Percentiles rank a stretch among this genome's conserved stretches.
Conservation (phyloP, 2,329 filamentous ascomycete species). For the Ophiocordyceps polyrhachis-furcata region DNA sequence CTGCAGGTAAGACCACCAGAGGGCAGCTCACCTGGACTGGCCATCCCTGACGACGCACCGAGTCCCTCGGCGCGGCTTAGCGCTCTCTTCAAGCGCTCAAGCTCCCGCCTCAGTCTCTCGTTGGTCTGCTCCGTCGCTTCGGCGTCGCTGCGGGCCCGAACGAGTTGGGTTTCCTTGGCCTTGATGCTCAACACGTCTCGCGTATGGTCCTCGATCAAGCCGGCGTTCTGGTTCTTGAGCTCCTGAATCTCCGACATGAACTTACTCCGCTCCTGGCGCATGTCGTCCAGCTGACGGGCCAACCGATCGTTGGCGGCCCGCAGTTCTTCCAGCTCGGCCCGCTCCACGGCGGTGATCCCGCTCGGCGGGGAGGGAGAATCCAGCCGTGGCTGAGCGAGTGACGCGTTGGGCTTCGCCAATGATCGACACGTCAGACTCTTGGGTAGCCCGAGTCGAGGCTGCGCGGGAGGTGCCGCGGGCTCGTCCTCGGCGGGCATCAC, state of each 20-base stretch:
- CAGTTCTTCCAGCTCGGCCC: conserved; percentile 81
- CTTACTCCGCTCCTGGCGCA: conserved; percentile 64
- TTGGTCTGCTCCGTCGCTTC: conserved; percentile 78
- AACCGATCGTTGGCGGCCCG: conserved; percentile 68
- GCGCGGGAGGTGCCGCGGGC: conserved; percentile 35
- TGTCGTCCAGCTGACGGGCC: conserved; percentile 55
- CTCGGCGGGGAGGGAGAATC: conserved; percentile 40
- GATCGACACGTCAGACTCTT: conserved; percentile 73
- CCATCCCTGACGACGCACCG: conserved; percentile 16
- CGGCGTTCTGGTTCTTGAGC: conserved; percentile 90
- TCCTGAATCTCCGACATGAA: conserved; percentile 79
- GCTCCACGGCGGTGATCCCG: conserved; percentile 60
- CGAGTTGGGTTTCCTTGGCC: conserved; percentile 93
- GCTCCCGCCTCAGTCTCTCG: conserved; percentile 67
- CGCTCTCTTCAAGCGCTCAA: conserved; percentile 85
- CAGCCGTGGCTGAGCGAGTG: conserved; percentile 29
- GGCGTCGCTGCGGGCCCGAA: conserved; percentile 74
- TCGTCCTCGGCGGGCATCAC: conserved; percentile 38
- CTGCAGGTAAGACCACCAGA: conserved; percentile 2
- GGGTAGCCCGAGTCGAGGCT: conserved; percentile 46
- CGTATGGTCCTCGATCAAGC: conserved; percentile 93
- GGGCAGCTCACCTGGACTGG: conserved; percentile 16
- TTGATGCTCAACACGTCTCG: conserved; percentile 91
- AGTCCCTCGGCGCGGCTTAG: conserved; percentile 42
- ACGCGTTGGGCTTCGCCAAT: conserved; percentile 51